A percentile compares a stretch with the other conserved stretches of the same genome.
These are phyloP conservation scores for Rosa rugosa DNA, from an alignment of 306 rosid species.

Conservation along the genomic window DNA sequence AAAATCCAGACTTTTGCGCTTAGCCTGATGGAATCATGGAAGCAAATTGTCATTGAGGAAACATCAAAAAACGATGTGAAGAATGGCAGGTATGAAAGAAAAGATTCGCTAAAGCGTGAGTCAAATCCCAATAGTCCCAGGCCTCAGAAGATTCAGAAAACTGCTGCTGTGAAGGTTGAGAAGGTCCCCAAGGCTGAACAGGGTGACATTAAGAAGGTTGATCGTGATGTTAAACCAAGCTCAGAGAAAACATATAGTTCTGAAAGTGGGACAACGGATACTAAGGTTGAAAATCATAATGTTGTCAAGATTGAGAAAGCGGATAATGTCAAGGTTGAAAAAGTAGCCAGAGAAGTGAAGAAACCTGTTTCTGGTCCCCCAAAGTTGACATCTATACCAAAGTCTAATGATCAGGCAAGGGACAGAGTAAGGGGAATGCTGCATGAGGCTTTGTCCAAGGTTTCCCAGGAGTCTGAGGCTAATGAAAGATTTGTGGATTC, in stretches of 20 bases:
- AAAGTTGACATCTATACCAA: slow-evolving; percentile 69
- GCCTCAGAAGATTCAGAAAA: slow-evolving; percentile 65
- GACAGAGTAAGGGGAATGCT: slow-evolving; percentile 84
- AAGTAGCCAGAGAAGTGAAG: slow-evolving; percentile 53
- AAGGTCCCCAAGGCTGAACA: slow-evolving; percentile 44
- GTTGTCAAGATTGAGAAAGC: slow-evolving; percentile 50
- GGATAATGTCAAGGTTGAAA: slow-evolving; percentile 64
- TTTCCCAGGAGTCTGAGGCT: slow-evolving; percentile 68
- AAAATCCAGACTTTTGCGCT: slow-evolving; percentile 66
- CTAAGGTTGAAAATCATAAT: slow-evolving; percentile 36
- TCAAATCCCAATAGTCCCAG: slow-evolving; percentile 54
- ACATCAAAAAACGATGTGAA: slow-evolving; percentile 58
- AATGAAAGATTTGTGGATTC: slow-evolving; percentile 49
- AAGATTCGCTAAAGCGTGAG: slow-evolving; percentile 41
- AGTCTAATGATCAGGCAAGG: slow-evolving; percentile 59
- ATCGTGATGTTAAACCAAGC: slow-evolving; percentile 49
- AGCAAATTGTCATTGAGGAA: slow-evolving; percentile 70
- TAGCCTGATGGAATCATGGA: slow-evolving; percentile 84
- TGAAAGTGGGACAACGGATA: slow-evolving; percentile 20
- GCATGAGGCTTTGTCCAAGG: slow-evolving; percentile 73
- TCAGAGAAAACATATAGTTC: slow-evolving; percentile 32
- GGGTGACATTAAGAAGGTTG: slow-evolving; percentile 56
- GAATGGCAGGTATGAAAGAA: slow-evolving; percentile 48
- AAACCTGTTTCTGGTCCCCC: slow-evolving; percentile 53
- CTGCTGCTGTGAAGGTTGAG: slow-evolving; percentile 60